Percentiles rank a stretch among this genome's conserved stretches.
Conservation (phyloP, 2,329 filamentous ascomycete genomes). For the Xylariaceae sp. region DNA sequence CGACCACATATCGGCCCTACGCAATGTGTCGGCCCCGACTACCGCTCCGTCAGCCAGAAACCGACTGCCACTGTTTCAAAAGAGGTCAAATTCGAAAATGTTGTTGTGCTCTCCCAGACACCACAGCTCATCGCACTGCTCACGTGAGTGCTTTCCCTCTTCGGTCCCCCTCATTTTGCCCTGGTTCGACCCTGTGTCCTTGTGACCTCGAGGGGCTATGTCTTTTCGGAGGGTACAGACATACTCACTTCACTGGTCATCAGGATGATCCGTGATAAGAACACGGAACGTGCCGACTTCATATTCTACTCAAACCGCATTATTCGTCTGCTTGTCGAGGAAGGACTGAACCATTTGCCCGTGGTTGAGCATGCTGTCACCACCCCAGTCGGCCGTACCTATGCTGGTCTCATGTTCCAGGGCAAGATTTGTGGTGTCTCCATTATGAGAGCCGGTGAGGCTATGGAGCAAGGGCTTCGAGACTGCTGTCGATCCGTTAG, state of each 20-base stretch:
- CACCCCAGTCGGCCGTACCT: constrained; percentile 83
- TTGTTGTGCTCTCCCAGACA: constrained; percentile 86
- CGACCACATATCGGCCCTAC: constrained; percentile 38
- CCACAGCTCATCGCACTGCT: constrained; percentile 95
- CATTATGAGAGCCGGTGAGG: constrained; percentile 96
- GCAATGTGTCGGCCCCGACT: constrained; percentile 74
- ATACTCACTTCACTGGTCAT: constrained; percentile 1
- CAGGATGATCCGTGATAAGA: constrained; percentile 92
- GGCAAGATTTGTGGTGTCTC: constrained; percentile 98
- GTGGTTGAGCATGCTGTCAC: constrained; percentile 85
- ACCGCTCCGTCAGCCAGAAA: constrained; percentile 71
- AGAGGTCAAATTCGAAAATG: constrained; percentile 75
- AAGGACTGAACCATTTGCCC: constrained; percentile 93
- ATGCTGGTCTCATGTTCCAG: constrained; percentile 89
- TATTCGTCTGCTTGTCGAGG: constrained; percentile 92
- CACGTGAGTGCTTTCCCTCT: constrained; percentile 65
- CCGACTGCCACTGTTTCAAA: constrained; percentile 87
- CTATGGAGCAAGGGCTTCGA: constrained; percentile 94
- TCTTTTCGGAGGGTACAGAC: no score
- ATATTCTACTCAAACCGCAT: constrained; percentile 99
- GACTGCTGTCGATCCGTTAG: constrained; percentile 97
- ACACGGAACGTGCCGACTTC: constrained; percentile 89
- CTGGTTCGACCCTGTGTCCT: no score
- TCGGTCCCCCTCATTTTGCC: constrained; percentile 1
- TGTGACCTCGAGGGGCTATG: no score